Evolutionary conservation across 2,329 filamentous ascomycete species (phyloP), one percentile per base, ranked within the genome.

Genomic region (Saccharata proteae): DNA sequence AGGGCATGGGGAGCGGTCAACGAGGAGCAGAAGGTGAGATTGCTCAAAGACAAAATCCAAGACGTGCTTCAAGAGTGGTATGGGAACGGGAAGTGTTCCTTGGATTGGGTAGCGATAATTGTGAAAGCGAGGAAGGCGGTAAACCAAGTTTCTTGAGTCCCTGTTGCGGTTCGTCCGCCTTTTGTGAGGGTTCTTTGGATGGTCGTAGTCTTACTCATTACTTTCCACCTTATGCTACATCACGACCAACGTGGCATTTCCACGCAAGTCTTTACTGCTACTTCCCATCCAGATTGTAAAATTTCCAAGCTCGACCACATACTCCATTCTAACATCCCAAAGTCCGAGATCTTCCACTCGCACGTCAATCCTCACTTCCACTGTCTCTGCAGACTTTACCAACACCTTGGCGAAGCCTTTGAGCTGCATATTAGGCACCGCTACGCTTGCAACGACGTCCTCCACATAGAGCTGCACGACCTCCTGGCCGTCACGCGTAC

Each of bases 301-400:
- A 23, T 75, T 66, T 2, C 79, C 79, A 3, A 69, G 69, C 62
- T 84, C 80, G 21, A 84, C 77, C 15, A 80, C 74, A 51, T 83
- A 83, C 49, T 76, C 57, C 74, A 81, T 78, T 19, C 54, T 59
- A 9, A 54, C 43, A 47, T 72, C 58, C 71, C 71, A 76, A 6
- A 75, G 44, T 0, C 70, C 70, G 40, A 71, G 50, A 28, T 69
- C 59, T 13, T 48, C 43, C 3, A 74, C 59, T 17, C 63, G 45
- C 13, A 75, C 44, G 12, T 66, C 59, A 16, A 79, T 58, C 19
- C 55, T 45, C 1, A 70, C 64, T 20, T 55, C 67, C 38, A 67
- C 58, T 1, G 68, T 77, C 48, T 71, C 61, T 0, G 74, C 75
- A 2, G 74, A 68, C 32, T 64, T 64, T 35, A 80, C 55, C 14